phyloP scores from a whole-genome alignment of 1,284 basidiomycete genomes.

The Rhizoctonia solani region DNA sequence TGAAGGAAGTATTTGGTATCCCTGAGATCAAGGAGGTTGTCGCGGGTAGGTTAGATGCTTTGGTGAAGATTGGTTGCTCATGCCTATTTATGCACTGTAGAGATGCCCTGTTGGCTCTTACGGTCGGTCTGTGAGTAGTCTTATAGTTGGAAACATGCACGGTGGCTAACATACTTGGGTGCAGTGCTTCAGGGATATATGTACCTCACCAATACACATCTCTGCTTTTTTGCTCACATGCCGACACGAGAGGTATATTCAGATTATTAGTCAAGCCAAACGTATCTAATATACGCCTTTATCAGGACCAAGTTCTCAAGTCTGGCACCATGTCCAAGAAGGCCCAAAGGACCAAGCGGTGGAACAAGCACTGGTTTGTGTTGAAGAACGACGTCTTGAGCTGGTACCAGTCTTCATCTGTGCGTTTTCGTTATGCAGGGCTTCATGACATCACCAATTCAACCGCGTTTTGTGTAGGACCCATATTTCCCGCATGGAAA shows the following conservation, averaged over 20 bases:
- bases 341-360: conserved; percentile 81
- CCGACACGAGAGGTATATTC: conserved; percentile 75
- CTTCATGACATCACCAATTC: conserved; percentile 2
- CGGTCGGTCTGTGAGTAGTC: conserved; percentile 75
- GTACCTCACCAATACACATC: conserved; percentile 88
- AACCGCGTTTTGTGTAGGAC: conserved; percentile 57
- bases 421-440: conserved; percentile 50
- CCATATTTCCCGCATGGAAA: conserved; percentile 97
- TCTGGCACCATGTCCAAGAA: conserved; percentile 85
- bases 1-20: conserved; percentile 84
- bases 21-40: conserved; percentile 79
- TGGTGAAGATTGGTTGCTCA: background rate
- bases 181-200: conserved; percentile 94
- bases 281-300: background rate
- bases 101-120: conserved; percentile 88
- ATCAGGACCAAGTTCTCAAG: conserved; percentile 82
- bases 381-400: conserved; percentile 91
- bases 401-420: conserved; percentile 93
- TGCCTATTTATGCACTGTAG: conserved; percentile 48
- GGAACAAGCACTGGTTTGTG: conserved; percentile 92
- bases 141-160: background rate
- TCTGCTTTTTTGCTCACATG: conserved; percentile 98
- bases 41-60: conserved; percentile 58
- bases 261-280: background rate
- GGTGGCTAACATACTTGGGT: conserved; percentile 10